Base-by-base conservation (phyloP, 2,329 filamentous ascomycete genomes). In the Fusarium coffeatum region DNA sequence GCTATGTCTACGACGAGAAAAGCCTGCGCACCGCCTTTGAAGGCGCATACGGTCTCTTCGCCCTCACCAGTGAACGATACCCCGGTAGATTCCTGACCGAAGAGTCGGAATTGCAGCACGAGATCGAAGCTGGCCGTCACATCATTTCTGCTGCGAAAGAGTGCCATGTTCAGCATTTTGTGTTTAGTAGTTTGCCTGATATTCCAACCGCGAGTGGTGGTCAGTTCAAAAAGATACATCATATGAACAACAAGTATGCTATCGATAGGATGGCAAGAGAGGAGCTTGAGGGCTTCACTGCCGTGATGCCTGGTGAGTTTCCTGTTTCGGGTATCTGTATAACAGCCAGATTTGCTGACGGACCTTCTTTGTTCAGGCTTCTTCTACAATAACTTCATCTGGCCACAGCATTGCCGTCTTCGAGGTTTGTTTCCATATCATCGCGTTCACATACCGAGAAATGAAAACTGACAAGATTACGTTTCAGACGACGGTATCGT, bases 221-320 rank as follows among this genome's bases (percentile, higher is more conserved):
- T 8, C 25, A 18, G 6, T 57, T 50, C 8, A 22, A 12, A 3
- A 8, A 27, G 4, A 57, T 50, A 12, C 32, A 42, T 12, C 55
- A 57, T 8, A 57, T 57, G 55, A 50, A 57, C 5, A 57, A 50
- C 12, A 57, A 57, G 25, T 9, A 57, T 42, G 32, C 34, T 13
- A 25, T 57, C n/a, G 55, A 50, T 6, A 9, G 25, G n/a, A 16
- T 50, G 28, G 55, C 55, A 16, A 32, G 23, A 2, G 42, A 42
- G 16, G 5, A 27, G 8, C 3, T 50, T 15, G n/a, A 13, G 8
- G 32, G 45, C 1, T 47, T 57, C 2, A 57, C 55, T 2, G 23
- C 22, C 9, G 27, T 57, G 2, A 57, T 57, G 25, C 45, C 55
- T n/a, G 34, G 55, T n/a, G n/a, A n/a, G n/a, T n/a, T n/a, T n/a